These are phyloP conservation scores for Dalechampia spathulata DNA, from an alignment of 441 rosid genomes.

Conservation along the genomic window DNA sequence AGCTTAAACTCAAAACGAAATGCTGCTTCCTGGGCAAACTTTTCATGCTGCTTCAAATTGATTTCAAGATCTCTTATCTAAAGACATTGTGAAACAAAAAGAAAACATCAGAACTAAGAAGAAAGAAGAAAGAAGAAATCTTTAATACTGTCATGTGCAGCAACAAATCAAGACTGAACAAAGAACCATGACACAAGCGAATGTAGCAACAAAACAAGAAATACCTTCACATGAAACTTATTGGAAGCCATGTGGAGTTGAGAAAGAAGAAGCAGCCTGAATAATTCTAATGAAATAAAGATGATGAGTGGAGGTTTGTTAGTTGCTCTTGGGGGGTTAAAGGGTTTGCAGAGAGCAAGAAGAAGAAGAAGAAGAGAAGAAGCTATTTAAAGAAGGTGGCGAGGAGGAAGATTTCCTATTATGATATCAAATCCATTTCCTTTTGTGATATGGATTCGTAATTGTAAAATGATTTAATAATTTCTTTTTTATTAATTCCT, in stretches of 20 bases:
- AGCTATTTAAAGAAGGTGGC: too few relatives aligned
- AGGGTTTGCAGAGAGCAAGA: too few relatives aligned
- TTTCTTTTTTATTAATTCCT: too few relatives aligned
- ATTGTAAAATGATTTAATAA: too few relatives aligned
- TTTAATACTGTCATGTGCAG: too few relatives aligned
- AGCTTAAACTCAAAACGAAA: conserved; percentile 29
- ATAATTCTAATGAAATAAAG: too few relatives aligned
- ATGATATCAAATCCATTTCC: too few relatives aligned
- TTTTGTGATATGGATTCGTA: too few relatives aligned
- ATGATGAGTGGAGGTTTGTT: too few relatives aligned
- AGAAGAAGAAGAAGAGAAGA: too few relatives aligned
- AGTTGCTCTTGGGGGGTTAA: too few relatives aligned
- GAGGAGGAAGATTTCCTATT: too few relatives aligned
- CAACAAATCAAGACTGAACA: not conserved
- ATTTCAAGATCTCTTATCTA: conserved; percentile 69
- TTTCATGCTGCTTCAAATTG: conserved; percentile 65
- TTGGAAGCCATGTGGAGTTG: conserved; percentile 61
- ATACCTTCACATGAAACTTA: conserved; percentile 75
- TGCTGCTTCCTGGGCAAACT: conserved; percentile 56
- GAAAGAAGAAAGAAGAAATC: conserved; percentile 4
- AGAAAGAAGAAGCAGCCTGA: conserved; percentile 45
- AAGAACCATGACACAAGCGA: not conserved
- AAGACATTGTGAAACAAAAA: conserved; percentile 17
- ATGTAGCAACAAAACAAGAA: not conserved
- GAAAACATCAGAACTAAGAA: conserved; percentile 7